phyloP scores from a whole-genome alignment of 2,329 filamentous ascomycete genomes.

The Trichothecium roseum region DNA sequence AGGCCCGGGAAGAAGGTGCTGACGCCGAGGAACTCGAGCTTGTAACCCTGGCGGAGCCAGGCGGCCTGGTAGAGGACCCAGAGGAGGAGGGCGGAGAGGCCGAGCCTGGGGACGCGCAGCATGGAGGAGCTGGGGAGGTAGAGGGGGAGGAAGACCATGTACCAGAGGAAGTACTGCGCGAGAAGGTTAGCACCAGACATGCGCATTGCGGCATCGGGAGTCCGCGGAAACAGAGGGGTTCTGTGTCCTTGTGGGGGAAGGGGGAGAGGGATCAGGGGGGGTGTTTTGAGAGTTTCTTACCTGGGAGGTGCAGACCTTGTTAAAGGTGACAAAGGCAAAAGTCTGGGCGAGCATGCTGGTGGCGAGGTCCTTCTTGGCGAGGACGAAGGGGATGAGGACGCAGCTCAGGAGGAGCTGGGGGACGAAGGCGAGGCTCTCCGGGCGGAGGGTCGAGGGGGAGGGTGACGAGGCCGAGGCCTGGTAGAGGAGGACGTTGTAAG shows the following conservation, averaged over 20 bases:
- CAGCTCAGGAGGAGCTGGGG: conserved; percentile 79
- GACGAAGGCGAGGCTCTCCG: conserved; percentile 78
- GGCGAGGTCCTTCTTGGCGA: conserved; percentile 74
- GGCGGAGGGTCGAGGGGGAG: conserved; percentile 26
- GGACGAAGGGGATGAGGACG: conserved; percentile 59
- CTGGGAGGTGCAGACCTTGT: conserved; percentile 98
- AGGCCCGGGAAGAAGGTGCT: conserved; percentile 82
- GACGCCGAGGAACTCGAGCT: conserved; percentile 67
- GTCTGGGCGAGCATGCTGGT: conserved; percentile 88
- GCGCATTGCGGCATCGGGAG: background rate
- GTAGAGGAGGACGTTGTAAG: conserved; percentile 88
- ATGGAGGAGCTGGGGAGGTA: conserved; percentile 78
- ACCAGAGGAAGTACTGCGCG: conserved; percentile 90
- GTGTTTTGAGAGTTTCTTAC: too few relatives aligned
- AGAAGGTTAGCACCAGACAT: conserved; percentile 8
- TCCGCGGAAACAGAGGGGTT: background rate
- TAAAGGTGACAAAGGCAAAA: conserved; percentile 93
- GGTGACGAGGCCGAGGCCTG: conserved; percentile 54
- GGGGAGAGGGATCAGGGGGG: too few relatives aligned
- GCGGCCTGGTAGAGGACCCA: conserved; percentile 70
- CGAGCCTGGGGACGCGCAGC: conserved; percentile 46
- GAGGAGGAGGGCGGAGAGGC: conserved; percentile 52
- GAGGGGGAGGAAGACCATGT: conserved; percentile 84
- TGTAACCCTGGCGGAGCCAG: conserved; percentile 68
- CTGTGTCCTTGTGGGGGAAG: background rate